These are phyloP conservation scores for Talaromyces funiculosus DNA, from an alignment of 2,329 filamentous ascomycete genomes.

Conservation along the genomic window DNA sequence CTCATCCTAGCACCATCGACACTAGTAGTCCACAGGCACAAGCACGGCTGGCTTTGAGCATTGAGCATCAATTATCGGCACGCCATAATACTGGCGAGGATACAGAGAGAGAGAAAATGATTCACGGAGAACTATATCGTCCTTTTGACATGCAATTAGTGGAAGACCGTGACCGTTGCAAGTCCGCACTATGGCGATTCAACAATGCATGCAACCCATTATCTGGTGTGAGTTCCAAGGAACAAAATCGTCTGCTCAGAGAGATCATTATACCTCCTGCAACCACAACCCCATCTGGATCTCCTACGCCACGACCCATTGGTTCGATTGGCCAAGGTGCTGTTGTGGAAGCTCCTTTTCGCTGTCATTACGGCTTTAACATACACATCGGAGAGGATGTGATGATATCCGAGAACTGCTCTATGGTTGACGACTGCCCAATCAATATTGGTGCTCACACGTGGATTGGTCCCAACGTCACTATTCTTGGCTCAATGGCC, in stretches of 20 bases:
- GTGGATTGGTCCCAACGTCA: conserved; percentile 74
- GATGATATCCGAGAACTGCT: conserved; percentile 74
- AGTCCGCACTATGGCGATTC: conserved; percentile 73
- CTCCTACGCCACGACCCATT: conserved; percentile 48
- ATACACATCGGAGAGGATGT: conserved; percentile 81
- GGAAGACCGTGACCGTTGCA: conserved; percentile 79
- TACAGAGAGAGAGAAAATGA: conserved; percentile 87
- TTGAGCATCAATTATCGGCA: conserved; percentile 37
- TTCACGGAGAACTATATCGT: conserved; percentile 70
- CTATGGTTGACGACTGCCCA: conserved; percentile 77
- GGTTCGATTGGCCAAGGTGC: conserved; percentile 68
- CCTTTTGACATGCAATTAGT: conserved; percentile 73
- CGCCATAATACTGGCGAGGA: conserved; percentile 40
- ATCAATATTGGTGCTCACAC: conserved; percentile 70
- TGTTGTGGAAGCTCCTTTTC: conserved; percentile 80
- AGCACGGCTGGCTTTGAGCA: conserved; percentile 39
- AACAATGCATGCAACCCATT: conserved; percentile 76
- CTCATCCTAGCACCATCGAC: conserved; percentile 31
- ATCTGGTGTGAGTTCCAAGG: conserved; percentile 58
- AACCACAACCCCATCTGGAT: conserved; percentile 46
- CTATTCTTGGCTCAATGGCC: conserved; percentile 70
- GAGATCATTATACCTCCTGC: conserved; percentile 33
- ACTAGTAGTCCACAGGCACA: conserved; percentile 38
- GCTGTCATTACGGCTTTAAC: conserved; percentile 94
- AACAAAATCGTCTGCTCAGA: conserved; percentile 35